Evolutionary conservation across 495 filamentous ascomycete species (phyloP), one percentile per base, ranked within the genome.

Genomic region (Cercophora scortea): DNA sequence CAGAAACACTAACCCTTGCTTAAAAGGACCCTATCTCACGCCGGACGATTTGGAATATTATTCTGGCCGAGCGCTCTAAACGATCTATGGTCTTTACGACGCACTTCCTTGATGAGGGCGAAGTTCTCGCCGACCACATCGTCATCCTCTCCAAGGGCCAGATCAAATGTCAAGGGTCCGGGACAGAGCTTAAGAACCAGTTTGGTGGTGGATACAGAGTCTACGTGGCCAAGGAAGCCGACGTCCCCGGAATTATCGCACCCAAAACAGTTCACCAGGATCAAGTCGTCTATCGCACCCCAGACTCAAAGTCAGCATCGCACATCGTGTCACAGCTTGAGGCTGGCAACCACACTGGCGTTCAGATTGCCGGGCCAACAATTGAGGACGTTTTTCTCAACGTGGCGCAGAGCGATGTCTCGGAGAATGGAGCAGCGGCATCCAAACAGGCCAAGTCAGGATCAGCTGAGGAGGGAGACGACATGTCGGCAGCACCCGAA

Each of bases 371-470:
- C 32, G 88, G 88, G 0, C 89, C 89, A 2, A 90, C 86, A 0
- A 88, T 94, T 49, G 87, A 90, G 60, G 85, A 89, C 58, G 85
- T 91, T 1, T 94, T 94, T 66, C 67, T 92, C 38, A 83, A 85
- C 40, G 76, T 92, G 25, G 87, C 87, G 1, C 80, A 85, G 48
- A 85, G 88, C 56, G 70, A 78, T 50, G 60, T 65, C 42, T 13
- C 48, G 6, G 19, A 8, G 8, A 2, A 17, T 6, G 7, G 15
- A 35, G 25, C 25, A 25, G 5, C 25, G 25, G 32, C 19, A 15
- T 16, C 45, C 16, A 10, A 25, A 32, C 4, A 7, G 32, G 11
- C 32, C 25, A 48, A 48, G 19, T 43, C 35, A 40, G 52, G 25
- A 25, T 25, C 25, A 45, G 38, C 36, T 40, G 53, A 45, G 36